Base-by-base conservation (phyloP, 129 eudicot species). In the Flaveria linearis region DNA sequence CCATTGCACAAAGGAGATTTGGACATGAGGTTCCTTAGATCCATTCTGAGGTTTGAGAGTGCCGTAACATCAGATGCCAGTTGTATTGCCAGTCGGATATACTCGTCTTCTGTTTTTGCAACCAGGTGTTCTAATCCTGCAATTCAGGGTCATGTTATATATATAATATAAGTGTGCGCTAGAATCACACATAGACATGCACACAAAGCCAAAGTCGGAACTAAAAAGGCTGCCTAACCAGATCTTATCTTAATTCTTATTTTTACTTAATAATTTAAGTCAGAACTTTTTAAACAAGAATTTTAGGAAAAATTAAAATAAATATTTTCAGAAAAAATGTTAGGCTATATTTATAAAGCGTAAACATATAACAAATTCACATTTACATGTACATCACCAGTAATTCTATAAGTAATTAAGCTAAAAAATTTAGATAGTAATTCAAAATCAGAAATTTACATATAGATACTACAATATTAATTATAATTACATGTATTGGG, bases 1-100 rank as follows among this genome's bases (percentile, higher is more conserved):
- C 98, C 97, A 6, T 93, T 85, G 71, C 98, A 93, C 53, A 93
- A 86, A 28, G 96, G 91, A 64, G 98, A 93, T 60, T 90, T 88
- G 23, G 88, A 76, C 98, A 93, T 93, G 71, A 82, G 91, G 68
- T 85, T 93, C 33, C 98, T 86, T 71, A 93, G 87, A 82, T 80
- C 76, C 92, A 84, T 83, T 84, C 97, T 87, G 69, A 93, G 78
- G 72, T 84, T 79, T 66, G 98, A 85, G 25, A 93, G 97, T 76
- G 91, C 85, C 0, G 84, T 77, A 23, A 93, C 55, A 30, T 93
- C 92, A 5, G 92, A 81, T 53, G 98, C 98, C 84, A 93, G 69
- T 45, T 93, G 81, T 39, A 90, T 52, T 75, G 98, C 97, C 82
- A 76, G 74, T 52, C 76, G 75, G 70, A 93, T 96, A 77, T 93